Base-by-base conservation (phyloP, 768 basidiomycete species). In the Phanerochaete sordida region DNA sequence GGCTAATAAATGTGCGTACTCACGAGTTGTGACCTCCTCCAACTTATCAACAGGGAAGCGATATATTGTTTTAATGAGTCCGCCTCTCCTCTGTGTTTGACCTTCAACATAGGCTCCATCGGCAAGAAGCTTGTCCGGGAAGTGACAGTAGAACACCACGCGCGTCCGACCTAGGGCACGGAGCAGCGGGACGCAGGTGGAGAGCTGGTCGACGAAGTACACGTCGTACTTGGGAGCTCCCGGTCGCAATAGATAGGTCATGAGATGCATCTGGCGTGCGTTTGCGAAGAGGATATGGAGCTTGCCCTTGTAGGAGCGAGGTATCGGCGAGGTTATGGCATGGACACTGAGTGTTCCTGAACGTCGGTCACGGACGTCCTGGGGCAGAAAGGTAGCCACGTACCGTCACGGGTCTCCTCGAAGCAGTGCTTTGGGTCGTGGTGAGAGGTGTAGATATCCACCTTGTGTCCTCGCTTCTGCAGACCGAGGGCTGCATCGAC, bases 61-160 rank as follows among this genome's bases (percentile, higher is more conserved):
- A 73, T 99, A 99, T 5, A 94, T 52, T 35, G 79, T 70, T 73
- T 93, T 93, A 65, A 96, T 65, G 2, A 87, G 33, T 21, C 82
- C 71, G 0, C 74, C 73, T 2, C 74, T 75, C 66, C 71, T 79
- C 39, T 69, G 72, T 45, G 73, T 66, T 56, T 76, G 72, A 13
- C 83, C 86, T 55, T 88, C 84, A 0, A 85, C 79, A 67, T 74
- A 84, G 39, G 80, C 84, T 0, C 90, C 90, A 62, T 84, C 83
- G 6, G 89, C 85, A 27, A 98, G 81, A 0, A 98, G 78, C 72
- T 96, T 96, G 75, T 99, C 96, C 0, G 96, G 97, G 65, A 99
- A 98, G 71, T 98, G 97, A 65, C 94, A 96, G 71, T 99, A 98
- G 74, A 98, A 98, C 21, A 98, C 88, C 30, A 96, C 91, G 1